phyloP scores from a whole-genome alignment of 2,329 filamentous ascomycete genomes.

The Aspergillus sp. region DNA sequence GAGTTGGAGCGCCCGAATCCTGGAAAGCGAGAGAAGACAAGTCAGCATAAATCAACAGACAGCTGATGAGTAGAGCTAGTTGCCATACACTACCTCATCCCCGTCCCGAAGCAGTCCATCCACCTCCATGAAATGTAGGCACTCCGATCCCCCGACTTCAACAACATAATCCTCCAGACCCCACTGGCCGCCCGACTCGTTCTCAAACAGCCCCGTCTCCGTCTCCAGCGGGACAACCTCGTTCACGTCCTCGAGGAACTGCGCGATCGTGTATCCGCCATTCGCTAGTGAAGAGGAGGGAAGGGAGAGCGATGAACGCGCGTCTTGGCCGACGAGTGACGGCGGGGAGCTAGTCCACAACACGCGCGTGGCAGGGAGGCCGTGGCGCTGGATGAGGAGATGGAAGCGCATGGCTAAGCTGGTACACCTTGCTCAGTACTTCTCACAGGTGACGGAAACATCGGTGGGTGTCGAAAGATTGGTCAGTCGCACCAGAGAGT shows the following conservation, averaged over 20 bases:
- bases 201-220: slow-evolving; percentile 27
- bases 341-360: slow-evolving; percentile 56
- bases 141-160: slow-evolving; percentile 75
- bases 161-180: slow-evolving; percentile 84
- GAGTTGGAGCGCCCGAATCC: slow-evolving; percentile 67
- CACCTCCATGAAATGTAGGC: slow-evolving; percentile 72
- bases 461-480: too few relatives aligned
- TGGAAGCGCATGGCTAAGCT: slow-evolving; percentile 60
- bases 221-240: slow-evolving; percentile 72
- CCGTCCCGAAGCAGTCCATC: slow-evolving; percentile 65
- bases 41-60: neutral
- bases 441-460: too few relatives aligned
- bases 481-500: too few relatives aligned
- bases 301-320: too few relatives aligned
- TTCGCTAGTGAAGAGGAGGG: slow-evolving; percentile 19
- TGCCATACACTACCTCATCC: slow-evolving; percentile 72
- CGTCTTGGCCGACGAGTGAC: slow-evolving; percentile 25
- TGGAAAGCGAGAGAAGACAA: slow-evolving; percentile 31
- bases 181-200: slow-evolving; percentile 50
- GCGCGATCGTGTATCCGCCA: slow-evolving; percentile 59
- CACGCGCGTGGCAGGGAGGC: slow-evolving; percentile 61
- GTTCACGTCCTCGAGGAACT: slow-evolving; percentile 70
- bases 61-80: too few relatives aligned
- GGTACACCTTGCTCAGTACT: too few relatives aligned
- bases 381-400: slow-evolving; percentile 62